Conservation (phyloP, 2,329 filamentous ascomycete species). For the Botrytis paeoniae region DNA sequence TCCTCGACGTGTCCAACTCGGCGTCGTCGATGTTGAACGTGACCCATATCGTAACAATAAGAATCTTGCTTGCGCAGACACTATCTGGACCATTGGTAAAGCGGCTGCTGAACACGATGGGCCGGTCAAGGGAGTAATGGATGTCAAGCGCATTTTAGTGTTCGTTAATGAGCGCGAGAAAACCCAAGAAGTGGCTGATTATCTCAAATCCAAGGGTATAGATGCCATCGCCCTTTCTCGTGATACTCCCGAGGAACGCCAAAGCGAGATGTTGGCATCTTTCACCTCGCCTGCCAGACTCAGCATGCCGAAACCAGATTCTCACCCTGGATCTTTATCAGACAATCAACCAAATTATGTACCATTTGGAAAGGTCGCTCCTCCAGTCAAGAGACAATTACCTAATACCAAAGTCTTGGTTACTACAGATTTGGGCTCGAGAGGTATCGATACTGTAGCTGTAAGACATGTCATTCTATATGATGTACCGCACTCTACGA, state of each 20-base stretch:
- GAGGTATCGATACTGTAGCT: conserved; percentile 90
- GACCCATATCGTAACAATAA: conserved; percentile 95
- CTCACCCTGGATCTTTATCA: conserved; percentile 42
- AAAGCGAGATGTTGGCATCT: conserved; percentile 70
- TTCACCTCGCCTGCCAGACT: conserved; percentile 53
- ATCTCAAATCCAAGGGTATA: conserved; percentile 79
- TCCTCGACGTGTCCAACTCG: conserved; percentile 87
- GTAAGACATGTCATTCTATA: conserved; percentile 91
- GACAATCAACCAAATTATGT: conserved; percentile 39
- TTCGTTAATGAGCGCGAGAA: conserved; percentile 97
- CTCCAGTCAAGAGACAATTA: conserved; percentile 43
- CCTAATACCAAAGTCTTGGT: conserved; percentile 86
- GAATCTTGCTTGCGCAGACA: conserved; percentile 87
- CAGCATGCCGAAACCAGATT: background rate
- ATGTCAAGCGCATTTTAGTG: conserved; percentile 82
- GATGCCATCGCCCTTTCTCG: conserved; percentile 82
- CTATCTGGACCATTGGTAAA: conserved; percentile 89
- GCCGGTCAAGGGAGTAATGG: conserved; percentile 52
- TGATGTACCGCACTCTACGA: conserved; percentile 95
- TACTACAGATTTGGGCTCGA: conserved; percentile 85
- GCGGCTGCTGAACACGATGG: conserved; percentile 61
- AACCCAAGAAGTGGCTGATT: conserved; percentile 75
- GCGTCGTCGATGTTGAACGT: conserved; percentile 85
- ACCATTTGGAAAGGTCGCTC: conserved; percentile 31
- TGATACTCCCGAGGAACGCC: conserved; percentile 75